Evolutionary conservation across 2,329 filamentous ascomycete genomes (phyloP).

Genomic region (Parasarocladium wereldwijsianum): DNA sequence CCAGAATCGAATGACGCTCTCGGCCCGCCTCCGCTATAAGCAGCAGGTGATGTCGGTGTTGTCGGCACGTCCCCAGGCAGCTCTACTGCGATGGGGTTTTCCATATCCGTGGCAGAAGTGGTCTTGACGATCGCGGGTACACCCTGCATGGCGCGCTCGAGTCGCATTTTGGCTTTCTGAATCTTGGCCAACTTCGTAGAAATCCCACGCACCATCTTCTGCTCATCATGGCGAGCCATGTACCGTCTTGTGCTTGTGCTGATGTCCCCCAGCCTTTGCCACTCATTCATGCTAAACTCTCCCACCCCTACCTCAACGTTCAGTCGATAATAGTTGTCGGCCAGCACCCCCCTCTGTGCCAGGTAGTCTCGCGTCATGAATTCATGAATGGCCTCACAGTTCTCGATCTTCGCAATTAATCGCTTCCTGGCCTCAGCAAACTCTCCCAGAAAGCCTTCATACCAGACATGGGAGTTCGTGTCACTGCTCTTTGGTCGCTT

Average conservation of each 20-base stretch:
- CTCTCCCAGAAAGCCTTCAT: slow-evolving; percentile 82
- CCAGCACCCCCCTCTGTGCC: slow-evolving; percentile 61
- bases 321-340: slow-evolving; percentile 87
- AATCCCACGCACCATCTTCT: slow-evolving; percentile 61
- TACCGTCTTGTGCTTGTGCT: slow-evolving; percentile 84
- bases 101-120: slow-evolving; percentile 21
- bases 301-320: slow-evolving; percentile 94
- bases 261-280: slow-evolving; percentile 86
- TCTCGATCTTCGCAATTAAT: slow-evolving; percentile 85
- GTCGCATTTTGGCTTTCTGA: slow-evolving; percentile 56
- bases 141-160: slow-evolving; percentile 32
- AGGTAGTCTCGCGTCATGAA: slow-evolving; percentile 72
- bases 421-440: slow-evolving; percentile 80
- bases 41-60: slow-evolving; percentile 18
- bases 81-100: slow-evolving; percentile 37
- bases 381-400: slow-evolving; percentile 81
- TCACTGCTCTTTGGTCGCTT: slow-evolving; percentile 55
- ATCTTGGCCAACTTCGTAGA: slow-evolving; percentile 75
- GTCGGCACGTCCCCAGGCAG: slow-evolving; percentile 40
- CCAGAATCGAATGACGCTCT: slow-evolving; percentile 42
- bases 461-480: slow-evolving; percentile 68
- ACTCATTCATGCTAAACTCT: slow-evolving; percentile 98
- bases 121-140: slow-evolving; percentile 29
- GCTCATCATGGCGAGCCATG: slow-evolving; percentile 56
- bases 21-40: slow-evolving; percentile 16